A percentile compares a stretch with the other conserved stretches of the same genome.
These are phyloP conservation scores for Fusarium mundagurra DNA, from an alignment of 2,329 filamentous ascomycete species.

Conservation along the genomic window DNA sequence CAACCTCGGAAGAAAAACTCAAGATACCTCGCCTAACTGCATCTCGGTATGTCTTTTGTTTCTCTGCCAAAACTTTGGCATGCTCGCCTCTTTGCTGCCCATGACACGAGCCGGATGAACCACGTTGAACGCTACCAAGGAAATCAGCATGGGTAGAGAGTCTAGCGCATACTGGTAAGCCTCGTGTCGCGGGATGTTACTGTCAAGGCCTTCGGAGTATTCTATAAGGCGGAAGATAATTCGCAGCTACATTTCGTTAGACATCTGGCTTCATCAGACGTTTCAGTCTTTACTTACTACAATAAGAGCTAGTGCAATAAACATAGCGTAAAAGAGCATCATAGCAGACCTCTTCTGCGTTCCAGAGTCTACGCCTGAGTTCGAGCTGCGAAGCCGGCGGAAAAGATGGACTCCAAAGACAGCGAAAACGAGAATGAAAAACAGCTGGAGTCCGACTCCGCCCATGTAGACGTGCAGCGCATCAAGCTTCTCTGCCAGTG, in stretches of 20 bases:
- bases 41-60: neutral
- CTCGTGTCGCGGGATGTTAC: neutral
- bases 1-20: neutral
- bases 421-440: neutral
- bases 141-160: neutral
- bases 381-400: neutral
- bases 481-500: fast-evolving
- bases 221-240: neutral
- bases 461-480: neutral
- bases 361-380: fast-evolving
- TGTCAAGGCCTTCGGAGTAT: neutral
- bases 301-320: neutral
- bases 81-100: neutral
- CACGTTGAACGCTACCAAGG: neutral
- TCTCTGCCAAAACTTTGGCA: neutral
- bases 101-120: neutral
- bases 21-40: neutral
- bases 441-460: neutral
- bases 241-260: neutral
- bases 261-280: fast-evolving
- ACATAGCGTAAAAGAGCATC: neutral
- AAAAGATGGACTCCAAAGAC: neutral
- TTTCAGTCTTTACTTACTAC: fast-evolving
- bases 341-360: neutral
- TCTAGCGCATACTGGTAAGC: neutral